phyloP scores from a whole-genome alignment of 805 yeast genomes.

The Yamadazyma nakazawae region DNA sequence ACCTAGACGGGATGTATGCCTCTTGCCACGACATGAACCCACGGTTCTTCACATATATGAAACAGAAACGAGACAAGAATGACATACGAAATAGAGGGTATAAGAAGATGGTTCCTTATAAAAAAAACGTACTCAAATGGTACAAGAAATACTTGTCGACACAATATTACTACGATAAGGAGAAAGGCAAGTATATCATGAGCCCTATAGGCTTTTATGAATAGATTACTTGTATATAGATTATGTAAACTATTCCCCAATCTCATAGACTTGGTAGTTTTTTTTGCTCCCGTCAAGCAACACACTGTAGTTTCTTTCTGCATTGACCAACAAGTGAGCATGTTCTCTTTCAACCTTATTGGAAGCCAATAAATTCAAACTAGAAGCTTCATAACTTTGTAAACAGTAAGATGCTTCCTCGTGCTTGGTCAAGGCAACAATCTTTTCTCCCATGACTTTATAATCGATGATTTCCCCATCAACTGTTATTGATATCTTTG shows the following conservation, averaged over 20 bases:
- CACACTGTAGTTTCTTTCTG: constrained; percentile 29
- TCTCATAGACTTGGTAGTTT: constrained; percentile 21
- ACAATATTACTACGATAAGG: constrained; percentile 27
- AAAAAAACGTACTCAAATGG: constrained; percentile 25
- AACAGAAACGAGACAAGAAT: constrained; percentile 16
- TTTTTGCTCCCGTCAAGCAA: constrained; percentile 39
- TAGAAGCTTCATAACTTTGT: not conserved
- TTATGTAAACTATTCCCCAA: not conserved
- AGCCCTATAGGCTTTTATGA: constrained; percentile 22
- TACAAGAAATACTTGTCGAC: constrained; percentile 26
- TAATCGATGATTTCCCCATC: not conserved
- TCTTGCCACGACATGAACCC: constrained; percentile 17
- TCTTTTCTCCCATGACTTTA: not conserved
- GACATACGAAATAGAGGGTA: constrained; percentile 14
- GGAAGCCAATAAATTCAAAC: not conserved
- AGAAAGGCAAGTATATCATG: constrained; percentile 16
- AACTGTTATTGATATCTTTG: not conserved
- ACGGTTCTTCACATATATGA: constrained; percentile 26
- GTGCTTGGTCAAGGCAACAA: not conserved
- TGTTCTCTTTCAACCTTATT: not conserved
- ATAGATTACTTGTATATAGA: not conserved
- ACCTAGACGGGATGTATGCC: not conserved
- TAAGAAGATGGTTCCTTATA: constrained; percentile 27
- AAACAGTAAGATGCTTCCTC: not conserved
- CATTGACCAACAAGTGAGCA: constrained; percentile 14